These are phyloP conservation scores for Saccharum officinarum DNA, from an alignment of 176 grass and related monocot species.

Conservation along the genomic window DNA sequence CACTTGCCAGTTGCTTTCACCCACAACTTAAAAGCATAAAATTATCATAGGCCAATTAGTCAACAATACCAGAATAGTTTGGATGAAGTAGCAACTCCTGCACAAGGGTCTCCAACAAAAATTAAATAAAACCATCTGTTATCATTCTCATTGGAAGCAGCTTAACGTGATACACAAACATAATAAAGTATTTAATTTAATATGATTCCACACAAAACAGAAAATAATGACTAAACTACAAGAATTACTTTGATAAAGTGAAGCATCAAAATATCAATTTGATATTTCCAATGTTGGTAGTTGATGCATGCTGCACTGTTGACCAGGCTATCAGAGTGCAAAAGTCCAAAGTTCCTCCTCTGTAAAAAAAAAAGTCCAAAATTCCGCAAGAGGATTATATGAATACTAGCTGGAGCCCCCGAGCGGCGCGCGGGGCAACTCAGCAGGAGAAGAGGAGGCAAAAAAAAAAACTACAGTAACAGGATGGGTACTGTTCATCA, in stretches of 20 bases:
- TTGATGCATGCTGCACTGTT: neutral
- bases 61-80: neutral
- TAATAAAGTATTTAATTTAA: neutral
- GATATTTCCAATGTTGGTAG: neutral
- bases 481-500: too few species aligned
- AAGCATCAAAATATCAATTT: neutral
- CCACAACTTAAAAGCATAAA: neutral
- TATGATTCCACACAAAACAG: neutral
- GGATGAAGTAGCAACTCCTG: neutral
- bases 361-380: neutral
- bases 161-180: neutral
- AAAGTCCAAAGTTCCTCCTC: neutral
- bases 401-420: too few species aligned
- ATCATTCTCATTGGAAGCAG: neutral
- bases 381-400: neutral
- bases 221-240: neutral
- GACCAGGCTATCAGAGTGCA: neutral
- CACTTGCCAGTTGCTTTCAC: constrained; percentile 2
- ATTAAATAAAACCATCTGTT: neutral
- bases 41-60: neutral
- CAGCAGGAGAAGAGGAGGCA: too few species aligned
- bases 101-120: constrained; percentile 1
- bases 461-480: too few species aligned
- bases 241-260: neutral
- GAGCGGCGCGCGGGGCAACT: too few species aligned